phyloP scores from a whole-genome alignment of 2,329 filamentous ascomycete genomes.

The Phaeosphaeria sp. region DNA sequence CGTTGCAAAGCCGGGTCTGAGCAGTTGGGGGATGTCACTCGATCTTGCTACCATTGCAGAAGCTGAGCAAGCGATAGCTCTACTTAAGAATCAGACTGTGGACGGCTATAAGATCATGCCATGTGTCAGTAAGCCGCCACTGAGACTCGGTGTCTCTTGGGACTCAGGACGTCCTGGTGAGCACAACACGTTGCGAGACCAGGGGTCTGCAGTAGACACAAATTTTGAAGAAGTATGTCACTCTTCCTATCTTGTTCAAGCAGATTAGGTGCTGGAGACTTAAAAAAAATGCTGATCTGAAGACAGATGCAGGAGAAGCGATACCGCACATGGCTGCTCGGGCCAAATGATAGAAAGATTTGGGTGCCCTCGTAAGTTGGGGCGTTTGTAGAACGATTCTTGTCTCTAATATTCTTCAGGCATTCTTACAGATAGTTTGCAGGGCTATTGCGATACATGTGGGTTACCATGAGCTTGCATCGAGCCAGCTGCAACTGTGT shows the following conservation, averaged over 20 bases:
- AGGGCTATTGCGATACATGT: background rate
- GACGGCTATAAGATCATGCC: background rate
- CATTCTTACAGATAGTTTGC: background rate
- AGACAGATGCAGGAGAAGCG: background rate
- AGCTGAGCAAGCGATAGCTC: background rate
- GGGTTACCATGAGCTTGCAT: background rate
- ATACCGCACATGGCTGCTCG: background rate
- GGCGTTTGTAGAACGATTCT: background rate
- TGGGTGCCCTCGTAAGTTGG: background rate
- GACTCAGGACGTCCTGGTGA: background rate
- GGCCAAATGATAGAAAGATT: background rate
- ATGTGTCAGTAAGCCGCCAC: background rate
- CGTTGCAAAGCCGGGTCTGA: background rate
- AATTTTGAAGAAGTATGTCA: background rate
- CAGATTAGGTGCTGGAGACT: background rate
- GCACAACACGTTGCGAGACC: background rate
- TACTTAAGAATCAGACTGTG: background rate
- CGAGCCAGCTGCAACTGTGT: background rate
- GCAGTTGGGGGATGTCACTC: background rate
- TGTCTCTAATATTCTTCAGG: background rate
- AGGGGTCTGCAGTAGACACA: background rate
- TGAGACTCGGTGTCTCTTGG: background rate
- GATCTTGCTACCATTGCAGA: background rate
- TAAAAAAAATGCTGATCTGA: background rate
- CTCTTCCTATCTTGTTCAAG: background rate